Evolutionary conservation across 2,329 filamentous ascomycete species (phyloP).

Genomic region (Sporothrix humicola): DNA sequence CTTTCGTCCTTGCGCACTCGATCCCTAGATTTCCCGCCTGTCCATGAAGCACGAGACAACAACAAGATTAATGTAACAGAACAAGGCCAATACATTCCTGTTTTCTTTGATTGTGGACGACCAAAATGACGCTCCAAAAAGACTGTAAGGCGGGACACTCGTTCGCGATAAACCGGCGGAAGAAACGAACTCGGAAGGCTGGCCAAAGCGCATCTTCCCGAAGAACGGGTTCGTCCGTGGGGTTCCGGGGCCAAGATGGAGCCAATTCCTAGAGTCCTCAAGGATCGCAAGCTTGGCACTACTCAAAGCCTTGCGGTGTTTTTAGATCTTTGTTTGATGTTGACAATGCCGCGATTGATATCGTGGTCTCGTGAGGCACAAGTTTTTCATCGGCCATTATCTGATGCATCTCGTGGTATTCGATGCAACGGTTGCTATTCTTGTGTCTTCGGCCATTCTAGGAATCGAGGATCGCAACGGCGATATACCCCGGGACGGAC

Average conservation of each 20-base stretch:
- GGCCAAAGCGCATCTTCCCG: neutral
- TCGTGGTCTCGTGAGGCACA: neutral
- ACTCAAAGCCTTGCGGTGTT: neutral
- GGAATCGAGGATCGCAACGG: neutral
- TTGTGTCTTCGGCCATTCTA: neutral
- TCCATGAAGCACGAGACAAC: neutral
- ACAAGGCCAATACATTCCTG: neutral
- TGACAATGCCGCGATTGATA: neutral
- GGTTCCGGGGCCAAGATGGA: neutral
- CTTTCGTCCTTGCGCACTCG: neutral
- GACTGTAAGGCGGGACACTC: neutral
- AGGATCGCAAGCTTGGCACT: neutral
- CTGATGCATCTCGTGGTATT: conserved; percentile 1
- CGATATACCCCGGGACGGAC: neutral
- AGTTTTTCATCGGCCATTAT: neutral
- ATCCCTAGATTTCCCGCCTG: conserved; percentile 11
- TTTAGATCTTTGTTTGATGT: neutral
- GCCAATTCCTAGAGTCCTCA: no score
- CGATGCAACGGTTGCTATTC: neutral
- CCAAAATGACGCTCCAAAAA: no score
- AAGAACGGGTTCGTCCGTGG: neutral
- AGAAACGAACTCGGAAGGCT: neutral
- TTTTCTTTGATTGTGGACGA: neutral
- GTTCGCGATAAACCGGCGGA: neutral
- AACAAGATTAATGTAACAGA: no score